Percentiles rank a stretch among this genome's conserved stretches.
Evolutionary conservation across 139 green algal genomes (phyloP).

Genomic region (Nannochloris sp.): DNA sequence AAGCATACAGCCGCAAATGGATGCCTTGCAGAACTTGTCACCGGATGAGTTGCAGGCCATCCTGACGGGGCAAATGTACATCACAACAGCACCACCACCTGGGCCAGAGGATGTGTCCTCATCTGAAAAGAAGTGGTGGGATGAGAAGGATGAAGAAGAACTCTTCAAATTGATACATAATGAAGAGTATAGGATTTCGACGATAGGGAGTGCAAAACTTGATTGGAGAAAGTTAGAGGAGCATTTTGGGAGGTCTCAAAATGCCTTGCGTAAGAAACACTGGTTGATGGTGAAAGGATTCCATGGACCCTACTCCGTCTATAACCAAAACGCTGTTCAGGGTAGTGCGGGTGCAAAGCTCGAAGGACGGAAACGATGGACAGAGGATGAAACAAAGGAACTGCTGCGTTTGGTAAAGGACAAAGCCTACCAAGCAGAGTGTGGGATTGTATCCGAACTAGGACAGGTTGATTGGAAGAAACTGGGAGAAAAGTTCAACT

Average conservation of each 20-base stretch:
- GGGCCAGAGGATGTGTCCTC: background rate
- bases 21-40: constrained; percentile 1
- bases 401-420: constrained; percentile 9
- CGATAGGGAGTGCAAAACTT: constrained; percentile 17
- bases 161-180: constrained; percentile 20
- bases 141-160: constrained; percentile 31
- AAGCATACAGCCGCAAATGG: background rate
- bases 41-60: constrained; percentile 5
- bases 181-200: constrained; percentile 8
- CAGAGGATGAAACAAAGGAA: constrained; percentile 14
- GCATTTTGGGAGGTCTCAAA: constrained; percentile 24
- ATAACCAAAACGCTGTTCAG: constrained; percentile 1
- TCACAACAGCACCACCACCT: background rate
- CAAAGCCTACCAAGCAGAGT: background rate
- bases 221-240: constrained; percentile 21
- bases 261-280: constrained; percentile 34
- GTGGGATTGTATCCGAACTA: background rate
- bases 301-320: background rate
- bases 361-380: constrained; percentile 25
- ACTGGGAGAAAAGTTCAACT: constrained; percentile 10
- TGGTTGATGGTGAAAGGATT: constrained; percentile 16
- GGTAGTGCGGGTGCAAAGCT: too few relatives aligned
- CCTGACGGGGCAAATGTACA: background rate
- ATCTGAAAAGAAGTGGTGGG: constrained; percentile 33
- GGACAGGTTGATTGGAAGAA: constrained; percentile 7